phyloP scores from a whole-genome alignment of 2,329 filamentous ascomycete genomes.

The Penicillium sp. region DNA sequence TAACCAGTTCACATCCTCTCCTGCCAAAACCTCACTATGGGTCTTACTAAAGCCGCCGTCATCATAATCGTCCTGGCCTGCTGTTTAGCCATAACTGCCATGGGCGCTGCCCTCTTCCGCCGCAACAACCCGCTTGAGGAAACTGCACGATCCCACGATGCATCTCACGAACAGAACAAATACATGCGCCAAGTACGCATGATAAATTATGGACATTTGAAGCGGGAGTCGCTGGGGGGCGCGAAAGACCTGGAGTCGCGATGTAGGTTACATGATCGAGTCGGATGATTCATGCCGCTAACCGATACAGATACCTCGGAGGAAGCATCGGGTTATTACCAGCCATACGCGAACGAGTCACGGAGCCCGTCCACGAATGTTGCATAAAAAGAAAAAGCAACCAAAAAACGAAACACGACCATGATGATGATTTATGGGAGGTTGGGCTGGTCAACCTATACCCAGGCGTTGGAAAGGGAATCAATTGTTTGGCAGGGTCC shows the following conservation, averaged over 20 bases:
- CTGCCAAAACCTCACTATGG: constrained; percentile 3
- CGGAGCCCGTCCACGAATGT: background rate
- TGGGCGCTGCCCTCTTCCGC: constrained; percentile 32
- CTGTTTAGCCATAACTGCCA: constrained; percentile 29
- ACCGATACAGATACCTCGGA: constrained; percentile 12
- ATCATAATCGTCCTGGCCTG: constrained; percentile 30
- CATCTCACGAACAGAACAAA: constrained; percentile 28
- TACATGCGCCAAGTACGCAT: constrained; percentile 36
- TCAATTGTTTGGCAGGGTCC: background rate
- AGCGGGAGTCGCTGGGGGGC: constrained; percentile 20
- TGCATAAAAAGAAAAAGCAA: background rate
- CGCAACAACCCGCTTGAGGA: constrained; percentile 25
- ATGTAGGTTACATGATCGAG: constrained; percentile 16
- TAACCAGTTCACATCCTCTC: background rate
- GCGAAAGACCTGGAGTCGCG: constrained; percentile 23
- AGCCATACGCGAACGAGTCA: constrained; percentile 5
- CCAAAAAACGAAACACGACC: background rate
- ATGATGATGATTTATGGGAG: background rate
- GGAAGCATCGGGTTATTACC: constrained; percentile 9
- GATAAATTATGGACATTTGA: constrained; percentile 26
- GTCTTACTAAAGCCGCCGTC: constrained; percentile 11
- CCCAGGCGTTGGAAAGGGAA: background rate
- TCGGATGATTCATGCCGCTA: background rate
- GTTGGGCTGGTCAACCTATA: background rate
- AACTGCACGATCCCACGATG: constrained; percentile 14